phyloP scores from a whole-genome alignment of 2,329 filamentous ascomycete genomes.

The Fusarium sterilihyphosum region DNA sequence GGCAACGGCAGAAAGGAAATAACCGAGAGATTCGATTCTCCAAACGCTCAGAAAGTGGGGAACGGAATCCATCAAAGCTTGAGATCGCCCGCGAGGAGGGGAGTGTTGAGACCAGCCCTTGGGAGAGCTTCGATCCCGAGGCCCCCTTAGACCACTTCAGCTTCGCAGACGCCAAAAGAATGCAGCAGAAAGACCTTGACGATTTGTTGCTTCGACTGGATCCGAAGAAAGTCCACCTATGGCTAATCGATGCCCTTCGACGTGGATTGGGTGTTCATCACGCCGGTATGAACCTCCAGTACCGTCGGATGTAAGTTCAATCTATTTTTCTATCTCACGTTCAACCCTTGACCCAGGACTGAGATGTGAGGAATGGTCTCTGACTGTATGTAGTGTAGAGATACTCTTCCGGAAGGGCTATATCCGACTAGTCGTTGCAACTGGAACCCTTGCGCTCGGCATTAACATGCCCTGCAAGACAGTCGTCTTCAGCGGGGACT shows the following conservation, averaged over 20 bases:
- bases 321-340: not conserved
- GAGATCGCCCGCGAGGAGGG: slow-evolving; percentile 67
- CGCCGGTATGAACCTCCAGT: slow-evolving; percentile 65
- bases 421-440: slow-evolving; percentile 76
- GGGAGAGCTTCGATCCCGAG: slow-evolving; percentile 61
- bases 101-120: slow-evolving; percentile 59
- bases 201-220: slow-evolving; percentile 63
- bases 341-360: not conserved
- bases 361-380: not conserved
- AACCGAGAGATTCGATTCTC: not conserved
- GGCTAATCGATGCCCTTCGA: slow-evolving; percentile 68
- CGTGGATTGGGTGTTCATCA: slow-evolving; percentile 82
- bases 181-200: not conserved
- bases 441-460: slow-evolving; percentile 78
- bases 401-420: slow-evolving; percentile 79
- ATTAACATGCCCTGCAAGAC: slow-evolving; percentile 89
- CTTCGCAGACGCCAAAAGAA: slow-evolving; percentile 69
- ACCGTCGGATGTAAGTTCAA: slow-evolving; percentile 68
- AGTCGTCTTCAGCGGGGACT: slow-evolving; percentile 80
- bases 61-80: slow-evolving; percentile 56
- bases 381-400: slow-evolving; percentile 63
- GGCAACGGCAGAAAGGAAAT: not conserved
- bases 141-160: slow-evolving; percentile 71
- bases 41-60: not conserved
- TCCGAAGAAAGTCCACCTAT: slow-evolving; percentile 63